phyloP scores from a whole-genome alignment of 2,329 filamentous ascomycete genomes.

The Fusarium tanahbumbuense region DNA sequence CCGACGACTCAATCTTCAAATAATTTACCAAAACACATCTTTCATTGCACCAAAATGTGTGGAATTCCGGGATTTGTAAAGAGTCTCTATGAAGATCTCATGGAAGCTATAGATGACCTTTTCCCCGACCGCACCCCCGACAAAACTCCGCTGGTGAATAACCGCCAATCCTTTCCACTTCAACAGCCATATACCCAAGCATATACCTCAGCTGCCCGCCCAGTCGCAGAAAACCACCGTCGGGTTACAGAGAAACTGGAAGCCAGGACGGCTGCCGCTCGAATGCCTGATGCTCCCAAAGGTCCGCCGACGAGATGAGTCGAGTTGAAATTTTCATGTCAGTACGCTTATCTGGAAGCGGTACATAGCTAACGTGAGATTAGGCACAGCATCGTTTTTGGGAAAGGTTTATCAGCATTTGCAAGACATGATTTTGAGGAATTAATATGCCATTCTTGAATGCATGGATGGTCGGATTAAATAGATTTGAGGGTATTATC shows the following conservation, averaged over 20 bases:
- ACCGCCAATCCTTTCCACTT: conserved; percentile 6
- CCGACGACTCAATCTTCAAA: neutral
- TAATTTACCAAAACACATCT: neutral
- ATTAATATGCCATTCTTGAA: neutral
- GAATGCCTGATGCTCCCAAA: conserved; percentile 17
- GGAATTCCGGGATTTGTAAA: conserved; percentile 11
- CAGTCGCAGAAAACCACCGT: neutral
- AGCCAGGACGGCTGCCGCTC: neutral
- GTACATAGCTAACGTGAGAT: neutral
- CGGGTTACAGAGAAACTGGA: neutral
- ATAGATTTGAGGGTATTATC: neutral
- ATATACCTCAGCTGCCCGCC: conserved; percentile 8
- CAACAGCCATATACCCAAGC: conserved; percentile 4
- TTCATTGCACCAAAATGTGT: neutral
- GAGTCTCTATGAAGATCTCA: conserved; percentile 11
- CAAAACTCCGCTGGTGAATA: conserved; percentile 7
- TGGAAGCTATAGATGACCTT: conserved; percentile 27
- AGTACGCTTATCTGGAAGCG: neutral
- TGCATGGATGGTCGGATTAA: too few relatives aligned
- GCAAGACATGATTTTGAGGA: rapidly evolving
- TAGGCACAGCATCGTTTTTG: too few relatives aligned
- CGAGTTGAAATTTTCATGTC: neutral
- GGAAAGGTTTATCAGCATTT: neutral
- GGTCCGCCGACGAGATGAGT: conserved; percentile 2
- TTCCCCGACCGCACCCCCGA: conserved; percentile 12